Conservation (phyloP, 352 stramenopile genomes). For the Phytopythium litorale region DNA sequence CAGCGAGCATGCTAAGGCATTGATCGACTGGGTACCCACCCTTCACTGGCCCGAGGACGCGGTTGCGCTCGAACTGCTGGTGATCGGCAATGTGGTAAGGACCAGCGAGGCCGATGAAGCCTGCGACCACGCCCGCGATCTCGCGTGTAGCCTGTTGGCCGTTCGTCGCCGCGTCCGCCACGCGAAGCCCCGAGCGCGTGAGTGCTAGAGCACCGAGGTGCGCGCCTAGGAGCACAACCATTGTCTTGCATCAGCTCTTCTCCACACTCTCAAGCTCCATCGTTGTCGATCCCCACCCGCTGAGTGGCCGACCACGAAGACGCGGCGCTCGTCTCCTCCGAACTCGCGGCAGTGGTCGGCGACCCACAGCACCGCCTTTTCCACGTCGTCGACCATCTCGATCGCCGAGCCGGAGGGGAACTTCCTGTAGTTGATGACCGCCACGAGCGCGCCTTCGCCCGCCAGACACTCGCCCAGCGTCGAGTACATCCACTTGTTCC, state of each 20-base stretch:
- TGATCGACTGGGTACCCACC: constrained; percentile 11
- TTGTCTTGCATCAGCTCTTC: neutral
- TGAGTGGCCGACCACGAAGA: constrained; percentile 67
- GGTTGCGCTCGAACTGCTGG: constrained; percentile 62
- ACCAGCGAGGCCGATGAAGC: constrained; percentile 58
- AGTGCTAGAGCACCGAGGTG: constrained; percentile 59
- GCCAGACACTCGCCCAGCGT: constrained; percentile 57
- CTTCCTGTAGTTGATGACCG: constrained; percentile 90
- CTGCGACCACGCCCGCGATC: constrained; percentile 27
- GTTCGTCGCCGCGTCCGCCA: neutral
- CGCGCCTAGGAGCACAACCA: constrained; percentile 15
- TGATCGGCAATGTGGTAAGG: constrained; percentile 77
- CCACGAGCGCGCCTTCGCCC: constrained; percentile 61
- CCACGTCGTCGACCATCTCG: constrained; percentile 88
- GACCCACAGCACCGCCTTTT: constrained; percentile 66
- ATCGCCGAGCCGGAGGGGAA: constrained; percentile 80
- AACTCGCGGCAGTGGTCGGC: constrained; percentile 31
- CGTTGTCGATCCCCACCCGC: constrained; percentile 24
- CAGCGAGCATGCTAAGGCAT: neutral
- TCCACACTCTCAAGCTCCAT: neutral
- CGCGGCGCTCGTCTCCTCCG: constrained; percentile 40
- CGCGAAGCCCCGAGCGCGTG: constrained; percentile 40
- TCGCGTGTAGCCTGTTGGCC: constrained; percentile 12
- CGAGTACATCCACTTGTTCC: constrained; percentile 71
- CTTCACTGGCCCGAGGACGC: constrained; percentile 39